phyloP scores from a whole-genome alignment of 1,284 basidiomycete genomes.

The Tilletia horrida region DNA sequence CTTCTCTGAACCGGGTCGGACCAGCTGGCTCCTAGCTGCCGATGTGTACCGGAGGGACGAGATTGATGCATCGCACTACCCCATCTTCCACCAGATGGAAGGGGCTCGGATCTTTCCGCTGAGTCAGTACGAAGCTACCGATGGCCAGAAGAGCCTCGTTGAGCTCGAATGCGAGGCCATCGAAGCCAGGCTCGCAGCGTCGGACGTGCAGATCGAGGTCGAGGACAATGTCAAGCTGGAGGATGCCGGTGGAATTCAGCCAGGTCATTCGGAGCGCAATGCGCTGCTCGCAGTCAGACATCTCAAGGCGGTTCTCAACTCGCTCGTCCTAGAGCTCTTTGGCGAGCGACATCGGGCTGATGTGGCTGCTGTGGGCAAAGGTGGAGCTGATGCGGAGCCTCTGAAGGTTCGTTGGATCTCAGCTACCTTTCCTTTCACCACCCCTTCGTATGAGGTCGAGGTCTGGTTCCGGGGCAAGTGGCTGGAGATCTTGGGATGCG shows the following conservation, averaged over 20 bases:
- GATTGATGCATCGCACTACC: conserved; percentile 94
- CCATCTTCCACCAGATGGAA: conserved; percentile 98
- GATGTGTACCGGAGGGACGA: conserved; percentile 98
- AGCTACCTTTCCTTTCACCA: conserved; percentile 96
- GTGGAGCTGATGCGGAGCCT: conserved; percentile 58
- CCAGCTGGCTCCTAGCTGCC: conserved; percentile 87
- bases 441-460: conserved; percentile 95
- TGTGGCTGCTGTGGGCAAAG: conserved; percentile 49
- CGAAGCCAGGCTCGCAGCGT: conserved; percentile 55
- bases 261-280: conserved; percentile 65
- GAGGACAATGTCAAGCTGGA: conserved; percentile 74
- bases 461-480: conserved; percentile 94
- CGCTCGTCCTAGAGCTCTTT: conserved; percentile 79
- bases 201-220: conserved; percentile 65
- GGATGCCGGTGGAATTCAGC: conserved; percentile 75
- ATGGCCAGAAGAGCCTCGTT: conserved; percentile 45
- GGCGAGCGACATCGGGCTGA: conserved; percentile 54
- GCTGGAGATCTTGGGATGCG: conserved; percentile 93
- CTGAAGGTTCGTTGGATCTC: conserved; percentile 93
- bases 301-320: conserved; percentile 87
- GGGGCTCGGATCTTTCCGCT: conserved; percentile 73
- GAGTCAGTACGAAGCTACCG: conserved; percentile 55
- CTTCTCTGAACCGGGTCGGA: conserved; percentile 68
- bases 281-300: conserved; percentile 70
- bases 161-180: conserved; percentile 66